These are phyloP conservation scores for Arabidopsis lyrata DNA, from an alignment of 441 rosid genomes.

Conservation along the genomic window DNA sequence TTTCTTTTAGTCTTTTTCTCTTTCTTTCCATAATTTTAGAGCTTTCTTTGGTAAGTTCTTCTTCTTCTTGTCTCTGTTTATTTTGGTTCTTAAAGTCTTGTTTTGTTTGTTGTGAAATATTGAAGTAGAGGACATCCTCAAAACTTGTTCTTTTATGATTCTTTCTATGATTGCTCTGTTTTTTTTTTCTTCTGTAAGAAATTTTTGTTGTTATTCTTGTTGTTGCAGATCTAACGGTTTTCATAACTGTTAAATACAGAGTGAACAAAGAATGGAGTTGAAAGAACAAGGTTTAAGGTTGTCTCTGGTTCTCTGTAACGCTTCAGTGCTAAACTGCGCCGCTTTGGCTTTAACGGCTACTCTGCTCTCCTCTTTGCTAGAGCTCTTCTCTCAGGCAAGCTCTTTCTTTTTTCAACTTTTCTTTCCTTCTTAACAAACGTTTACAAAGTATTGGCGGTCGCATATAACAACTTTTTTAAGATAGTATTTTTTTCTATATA, in stretches of 20 bases:
- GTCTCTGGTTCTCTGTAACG: slow-evolving; percentile 17
- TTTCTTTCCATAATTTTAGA: not conserved
- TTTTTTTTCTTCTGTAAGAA: not conserved
- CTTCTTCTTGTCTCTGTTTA: not conserved
- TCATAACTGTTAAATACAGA: not conserved
- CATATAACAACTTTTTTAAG: not conserved
- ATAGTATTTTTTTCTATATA: too few species aligned
- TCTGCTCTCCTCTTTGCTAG: slow-evolving; percentile 52
- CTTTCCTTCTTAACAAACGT: not conserved
- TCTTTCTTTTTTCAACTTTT: not conserved
- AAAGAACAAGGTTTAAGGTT: slow-evolving; percentile 31
- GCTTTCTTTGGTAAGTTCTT: slow-evolving; percentile 26
- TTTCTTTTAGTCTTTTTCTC: slow-evolving; percentile 18
- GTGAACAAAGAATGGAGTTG: slow-evolving; percentile 35
- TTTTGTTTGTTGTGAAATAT: not conserved
- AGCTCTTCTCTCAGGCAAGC: slow-evolving; percentile 54
- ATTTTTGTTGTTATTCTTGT: not conserved
- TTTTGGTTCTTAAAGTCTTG: not conserved
- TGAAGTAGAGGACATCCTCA: too few species aligned
- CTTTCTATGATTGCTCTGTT: not conserved
- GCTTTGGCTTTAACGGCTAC: slow-evolving; percentile 53
- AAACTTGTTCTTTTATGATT: not conserved
- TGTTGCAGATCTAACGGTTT: slow-evolving; percentile 36
- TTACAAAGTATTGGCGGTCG: slow-evolving; percentile 14
- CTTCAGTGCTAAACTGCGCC: slow-evolving; percentile 56